Conservation (phyloP, 148 eudicot genomes). For the Hydrangea macrophylla region DNA sequence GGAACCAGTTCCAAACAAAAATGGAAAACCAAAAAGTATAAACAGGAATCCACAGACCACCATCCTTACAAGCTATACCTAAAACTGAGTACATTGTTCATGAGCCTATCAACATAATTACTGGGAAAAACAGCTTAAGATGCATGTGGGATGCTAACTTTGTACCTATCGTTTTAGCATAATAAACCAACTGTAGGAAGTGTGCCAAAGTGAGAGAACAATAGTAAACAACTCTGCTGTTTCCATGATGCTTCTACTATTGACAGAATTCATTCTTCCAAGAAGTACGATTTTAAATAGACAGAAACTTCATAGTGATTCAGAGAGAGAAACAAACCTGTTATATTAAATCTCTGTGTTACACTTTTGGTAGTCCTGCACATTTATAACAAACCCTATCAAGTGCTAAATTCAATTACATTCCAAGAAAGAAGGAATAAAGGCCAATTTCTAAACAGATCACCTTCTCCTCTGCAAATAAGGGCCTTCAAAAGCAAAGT, state of each 20-base stretch:
- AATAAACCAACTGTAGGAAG: too few relatives aligned
- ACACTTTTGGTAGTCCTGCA: conserved; percentile 20
- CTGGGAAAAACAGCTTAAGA: not conserved
- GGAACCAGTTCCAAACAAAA: not conserved
- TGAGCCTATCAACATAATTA: not conserved
- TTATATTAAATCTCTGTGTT: conserved; percentile 4
- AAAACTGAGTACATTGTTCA: not conserved
- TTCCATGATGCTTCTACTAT: not conserved
- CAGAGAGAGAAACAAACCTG: conserved; percentile 15
- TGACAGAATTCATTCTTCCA: not conserved
- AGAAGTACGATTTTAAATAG: not conserved
- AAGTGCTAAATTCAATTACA: not conserved
- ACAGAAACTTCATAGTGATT: not conserved
- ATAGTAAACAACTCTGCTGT: not conserved
- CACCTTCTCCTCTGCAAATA: conserved; percentile 23
- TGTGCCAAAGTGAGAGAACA: not conserved
- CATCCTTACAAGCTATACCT: not conserved
- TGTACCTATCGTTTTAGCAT: too few relatives aligned
- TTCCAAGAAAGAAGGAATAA: not conserved
- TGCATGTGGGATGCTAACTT: not conserved
- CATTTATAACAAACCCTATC: not conserved
- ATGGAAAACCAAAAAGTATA: not conserved
- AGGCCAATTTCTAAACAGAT: not conserved
- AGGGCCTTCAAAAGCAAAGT: conserved; percentile 24
- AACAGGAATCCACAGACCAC: not conserved